Conservation (phyloP, 1,139 yeast genomes). For the Ashbya aceris region DNA sequence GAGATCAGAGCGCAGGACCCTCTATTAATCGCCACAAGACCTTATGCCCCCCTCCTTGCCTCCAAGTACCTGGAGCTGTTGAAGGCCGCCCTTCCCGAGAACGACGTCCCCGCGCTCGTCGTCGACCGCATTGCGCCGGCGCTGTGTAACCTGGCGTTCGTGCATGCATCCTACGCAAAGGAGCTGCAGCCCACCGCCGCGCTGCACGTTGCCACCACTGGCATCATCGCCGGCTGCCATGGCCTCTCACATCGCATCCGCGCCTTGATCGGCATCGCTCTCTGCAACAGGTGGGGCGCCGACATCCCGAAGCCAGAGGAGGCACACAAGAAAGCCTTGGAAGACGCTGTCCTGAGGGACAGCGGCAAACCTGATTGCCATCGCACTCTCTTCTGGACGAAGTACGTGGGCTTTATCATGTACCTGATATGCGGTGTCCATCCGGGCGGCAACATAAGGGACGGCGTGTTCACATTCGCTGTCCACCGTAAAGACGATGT, state of each 20-base stretch:
- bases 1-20: conserved; percentile 55
- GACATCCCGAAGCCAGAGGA: conserved; percentile 50
- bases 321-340: conserved; percentile 35
- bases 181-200: conserved; percentile 67
- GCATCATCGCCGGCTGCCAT: conserved; percentile 59
- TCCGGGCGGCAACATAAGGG: conserved; percentile 64
- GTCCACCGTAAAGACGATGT: conserved; percentile 26
- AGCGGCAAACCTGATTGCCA: conserved; percentile 37
- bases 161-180: conserved; percentile 61
- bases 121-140: conserved; percentile 52
- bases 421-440: conserved; percentile 65
- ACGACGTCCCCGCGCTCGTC: conserved; percentile 47
- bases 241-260: conserved; percentile 59
- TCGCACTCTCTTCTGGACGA: conserved; percentile 53
- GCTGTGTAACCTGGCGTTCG: conserved; percentile 57
- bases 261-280: conserved; percentile 56
- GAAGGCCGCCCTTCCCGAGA: conserved; percentile 43
- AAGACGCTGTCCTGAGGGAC: conserved; percentile 38
- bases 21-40: conserved; percentile 49
- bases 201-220: conserved; percentile 55
- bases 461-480: conserved; percentile 39
- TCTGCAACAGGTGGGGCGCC: conserved; percentile 70
- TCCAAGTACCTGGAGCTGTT: conserved; percentile 42
- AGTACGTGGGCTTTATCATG: conserved; percentile 57
- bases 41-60: conserved; percentile 54